Base-by-base conservation (phyloP, 2,329 filamentous ascomycete genomes). In the Diatrype stigma region DNA sequence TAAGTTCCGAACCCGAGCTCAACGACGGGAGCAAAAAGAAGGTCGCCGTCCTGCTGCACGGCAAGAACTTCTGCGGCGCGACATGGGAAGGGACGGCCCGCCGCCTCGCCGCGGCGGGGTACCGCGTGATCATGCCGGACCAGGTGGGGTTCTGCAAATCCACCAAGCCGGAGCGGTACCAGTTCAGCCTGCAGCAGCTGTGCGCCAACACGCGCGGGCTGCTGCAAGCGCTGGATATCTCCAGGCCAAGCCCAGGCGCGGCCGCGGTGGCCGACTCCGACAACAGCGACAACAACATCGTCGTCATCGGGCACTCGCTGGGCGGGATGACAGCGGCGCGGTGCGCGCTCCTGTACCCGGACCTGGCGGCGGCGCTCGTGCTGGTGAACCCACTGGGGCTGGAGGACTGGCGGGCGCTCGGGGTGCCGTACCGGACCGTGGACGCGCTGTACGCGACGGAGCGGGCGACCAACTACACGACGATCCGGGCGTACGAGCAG, bases 141-240 rank as follows among this genome's bases (percentile, higher is more conserved):
- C 77, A 81, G 55, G 65, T 82, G 45, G 78, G 79, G 52, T 82
- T 79, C 66, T 82, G 78, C 72, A 81, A 81, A 63, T 80, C 77
- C 8, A 71, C 73, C 23, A 81, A 81, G 63, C 75, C 77, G 0
- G 58, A 60, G 1, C 58, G 59, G 12, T 81, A 81, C 60, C 77
- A 81, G 59, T 80, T 78, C 66, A 77, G 70, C 23, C 67, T 81
- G 7, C 70, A 74, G 30, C 77, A 80, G 61, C 65, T 81, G 6
- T 73, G 75, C 2, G 67, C 68, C 56, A 81, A 81, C 66, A 80
- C 76, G 12, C 67, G 71, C 38, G 67, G 65, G n/a, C 65, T 82
- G 5, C 68, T 81, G 10, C 56, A 70, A 45, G 64, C 69, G 2
- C 67, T 81, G 21, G 66, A 63, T 11, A 62, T 81, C 44, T 65